phyloP scores from a whole-genome alignment of 2,329 filamentous ascomycete genomes.

The Colletotrichum musicola region DNA sequence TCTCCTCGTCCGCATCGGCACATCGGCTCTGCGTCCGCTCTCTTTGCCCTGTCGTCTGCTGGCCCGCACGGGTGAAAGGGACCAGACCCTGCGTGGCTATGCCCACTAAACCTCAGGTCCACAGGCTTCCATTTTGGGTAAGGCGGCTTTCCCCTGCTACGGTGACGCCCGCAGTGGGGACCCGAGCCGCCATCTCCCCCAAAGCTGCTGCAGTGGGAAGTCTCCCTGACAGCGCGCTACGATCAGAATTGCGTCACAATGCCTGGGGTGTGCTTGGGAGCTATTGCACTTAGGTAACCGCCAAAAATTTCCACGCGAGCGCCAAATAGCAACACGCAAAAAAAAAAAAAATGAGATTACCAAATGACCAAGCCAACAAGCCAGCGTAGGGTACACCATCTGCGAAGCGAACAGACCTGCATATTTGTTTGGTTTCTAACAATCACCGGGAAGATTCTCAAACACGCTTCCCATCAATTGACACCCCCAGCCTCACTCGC shows the following conservation, averaged over 20 bases:
- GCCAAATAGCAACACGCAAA: not conserved
- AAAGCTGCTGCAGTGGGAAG: slow-evolving; percentile 22
- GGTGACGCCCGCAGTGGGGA: slow-evolving; percentile 27
- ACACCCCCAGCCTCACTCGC: slow-evolving; percentile 36
- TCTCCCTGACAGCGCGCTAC: slow-evolving; percentile 29
- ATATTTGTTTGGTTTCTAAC: slow-evolving; percentile 14
- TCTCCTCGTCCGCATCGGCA: slow-evolving; percentile 27
- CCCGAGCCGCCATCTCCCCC: slow-evolving; percentile 18
- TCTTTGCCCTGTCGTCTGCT: slow-evolving; percentile 16
- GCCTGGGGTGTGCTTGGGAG: slow-evolving; percentile 26
- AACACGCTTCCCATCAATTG: slow-evolving; percentile 28
- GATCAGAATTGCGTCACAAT: slow-evolving; percentile 33
- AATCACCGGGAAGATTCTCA: slow-evolving; percentile 15
- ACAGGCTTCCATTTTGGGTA: not conserved
- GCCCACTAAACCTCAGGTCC: slow-evolving; percentile 15
- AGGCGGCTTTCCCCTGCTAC: slow-evolving; percentile 23
- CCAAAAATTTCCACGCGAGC: slow-evolving; percentile 12
- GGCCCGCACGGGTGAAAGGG: slow-evolving; percentile 36
- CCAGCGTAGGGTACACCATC: not conserved
- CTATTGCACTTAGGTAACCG: slow-evolving; percentile 19
- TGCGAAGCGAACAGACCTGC: slow-evolving; percentile 24
- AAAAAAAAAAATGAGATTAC: not conserved
- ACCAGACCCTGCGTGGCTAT: slow-evolving; percentile 40
- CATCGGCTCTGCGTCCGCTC: slow-evolving; percentile 14
- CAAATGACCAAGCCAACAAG: slow-evolving; percentile 1